phyloP scores from a whole-genome alignment of 768 basidiomycete genomes.

The Neoboletus subvelutipes region DNA sequence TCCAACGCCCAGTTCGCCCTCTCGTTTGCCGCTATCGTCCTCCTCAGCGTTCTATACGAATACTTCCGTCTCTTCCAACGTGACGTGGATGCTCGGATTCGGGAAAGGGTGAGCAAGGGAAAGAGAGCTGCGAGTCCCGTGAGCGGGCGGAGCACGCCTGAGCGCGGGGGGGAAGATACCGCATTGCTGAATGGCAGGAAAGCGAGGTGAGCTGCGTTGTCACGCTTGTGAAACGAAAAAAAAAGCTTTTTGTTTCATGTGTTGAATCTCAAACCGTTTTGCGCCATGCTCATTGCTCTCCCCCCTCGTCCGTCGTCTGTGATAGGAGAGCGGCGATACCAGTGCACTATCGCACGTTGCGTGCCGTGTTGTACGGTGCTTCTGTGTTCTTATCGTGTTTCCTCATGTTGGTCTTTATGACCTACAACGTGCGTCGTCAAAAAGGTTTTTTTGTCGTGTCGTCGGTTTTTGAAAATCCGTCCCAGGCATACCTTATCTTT shows the following conservation, averaged over 20 bases:
- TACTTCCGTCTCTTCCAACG: conserved; percentile 68
- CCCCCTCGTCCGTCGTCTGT: neutral
- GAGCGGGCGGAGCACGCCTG: conserved; percentile 43
- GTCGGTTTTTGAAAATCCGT: neutral
- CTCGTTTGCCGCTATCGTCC: conserved; percentile 64
- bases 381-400: conserved; percentile 81
- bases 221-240: neutral
- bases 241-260: neutral
- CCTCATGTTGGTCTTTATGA: conserved; percentile 97
- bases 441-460: neutral
- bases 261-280: too few species aligned
- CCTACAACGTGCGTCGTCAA: conserved; percentile 73
- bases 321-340: conserved; percentile 3
- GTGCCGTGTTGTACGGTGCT: conserved; percentile 71
- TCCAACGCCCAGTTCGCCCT: conserved; percentile 55
- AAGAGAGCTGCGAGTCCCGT: conserved; percentile 45
- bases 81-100: conserved; percentile 59
- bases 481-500: conserved; percentile 80
- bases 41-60: conserved; percentile 74
- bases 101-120: conserved; percentile 43
- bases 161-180: conserved; percentile 50
- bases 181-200: conserved; percentile 51
- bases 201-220: conserved; percentile 38
- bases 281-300: too few species aligned
- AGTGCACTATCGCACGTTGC: conserved; percentile 44